These are phyloP conservation scores for Toxicodendron radicans DNA, from an alignment of 345 rosid species.

Conservation along the genomic window DNA sequence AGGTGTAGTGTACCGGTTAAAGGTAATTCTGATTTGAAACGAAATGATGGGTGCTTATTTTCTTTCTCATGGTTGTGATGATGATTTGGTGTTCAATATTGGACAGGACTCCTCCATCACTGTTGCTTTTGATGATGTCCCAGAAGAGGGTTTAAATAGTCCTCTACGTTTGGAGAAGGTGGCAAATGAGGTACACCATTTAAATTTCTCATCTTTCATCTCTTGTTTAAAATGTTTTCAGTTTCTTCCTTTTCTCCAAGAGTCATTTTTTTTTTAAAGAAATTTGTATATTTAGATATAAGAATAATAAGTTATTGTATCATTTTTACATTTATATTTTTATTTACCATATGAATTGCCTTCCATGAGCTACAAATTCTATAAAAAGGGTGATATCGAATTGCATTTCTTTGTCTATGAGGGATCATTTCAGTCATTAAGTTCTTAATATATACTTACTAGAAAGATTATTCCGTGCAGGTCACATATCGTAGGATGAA, in stretches of 20 bases:
- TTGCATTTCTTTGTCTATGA: constrained; percentile 7
- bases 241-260: constrained; percentile 7
- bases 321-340: constrained; percentile 2
- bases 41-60: neutral
- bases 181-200: constrained; percentile 75
- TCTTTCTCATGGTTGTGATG: constrained; percentile 7
- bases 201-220: neutral
- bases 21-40: constrained; percentile 40
- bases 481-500: constrained; percentile 93
- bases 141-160: constrained; percentile 82
- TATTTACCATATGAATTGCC: neutral
- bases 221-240: constrained; percentile 13
- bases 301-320: neutral
- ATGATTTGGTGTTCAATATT: constrained; percentile 3
- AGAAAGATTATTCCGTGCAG: constrained; percentile 32
- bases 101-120: constrained; percentile 80
- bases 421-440: constrained; percentile 10
- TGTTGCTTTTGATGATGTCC: constrained; percentile 85
- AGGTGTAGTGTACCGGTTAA: constrained; percentile 89
- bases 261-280: neutral
- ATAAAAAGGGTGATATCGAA: neutral
- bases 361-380: neutral
- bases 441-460: neutral
- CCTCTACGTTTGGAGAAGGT: constrained; percentile 83
- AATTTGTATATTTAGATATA: neutral